These are phyloP conservation scores for Lentinula novae-zelandiae DNA, from an alignment of 1,284 basidiomycete genomes.

Conservation along the genomic window DNA sequence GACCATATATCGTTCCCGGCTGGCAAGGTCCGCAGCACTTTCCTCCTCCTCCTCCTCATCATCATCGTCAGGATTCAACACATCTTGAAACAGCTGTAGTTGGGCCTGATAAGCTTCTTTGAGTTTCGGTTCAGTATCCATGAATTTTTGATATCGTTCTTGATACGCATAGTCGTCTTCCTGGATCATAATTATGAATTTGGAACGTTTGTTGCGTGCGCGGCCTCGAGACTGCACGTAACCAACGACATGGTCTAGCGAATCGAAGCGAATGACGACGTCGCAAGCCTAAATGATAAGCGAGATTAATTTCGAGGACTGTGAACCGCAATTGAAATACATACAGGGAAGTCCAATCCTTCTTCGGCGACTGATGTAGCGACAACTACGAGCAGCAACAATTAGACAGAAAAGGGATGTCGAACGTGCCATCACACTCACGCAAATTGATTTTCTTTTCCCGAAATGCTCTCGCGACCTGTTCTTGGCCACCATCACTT, in stretches of 20 bases:
- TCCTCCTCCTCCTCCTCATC: conserved; percentile 39
- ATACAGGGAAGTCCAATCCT: conserved; percentile 79
- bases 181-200: conserved; percentile 76
- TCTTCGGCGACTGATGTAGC: conserved; percentile 87
- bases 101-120: conserved; percentile 52
- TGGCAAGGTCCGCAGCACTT: conserved; percentile 49
- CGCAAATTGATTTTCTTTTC: conserved; percentile 64
- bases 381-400: conserved; percentile 46
- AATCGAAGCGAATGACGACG: conserved; percentile 80
- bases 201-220: conserved; percentile 70
- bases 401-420: not conserved
- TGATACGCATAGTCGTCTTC: conserved; percentile 51
- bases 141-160: conserved; percentile 54
- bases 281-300: conserved; percentile 60
- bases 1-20: conserved; percentile 70
- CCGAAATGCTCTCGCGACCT: conserved; percentile 63
- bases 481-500: conserved; percentile 45
- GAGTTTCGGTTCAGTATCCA: conserved; percentile 59
- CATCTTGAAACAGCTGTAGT: not conserved
- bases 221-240: conserved; percentile 84
- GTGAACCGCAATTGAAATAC: conserved; percentile 8
- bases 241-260: conserved; percentile 73
- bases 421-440: conserved; percentile 33
- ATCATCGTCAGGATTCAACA: conserved; percentile 6
- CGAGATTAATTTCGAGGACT: conserved; percentile 4